These are phyloP conservation scores for Hanseniaspora pseudoguilliermondii DNA, from an alignment of 805 yeast genomes.

Conservation along the genomic window DNA sequence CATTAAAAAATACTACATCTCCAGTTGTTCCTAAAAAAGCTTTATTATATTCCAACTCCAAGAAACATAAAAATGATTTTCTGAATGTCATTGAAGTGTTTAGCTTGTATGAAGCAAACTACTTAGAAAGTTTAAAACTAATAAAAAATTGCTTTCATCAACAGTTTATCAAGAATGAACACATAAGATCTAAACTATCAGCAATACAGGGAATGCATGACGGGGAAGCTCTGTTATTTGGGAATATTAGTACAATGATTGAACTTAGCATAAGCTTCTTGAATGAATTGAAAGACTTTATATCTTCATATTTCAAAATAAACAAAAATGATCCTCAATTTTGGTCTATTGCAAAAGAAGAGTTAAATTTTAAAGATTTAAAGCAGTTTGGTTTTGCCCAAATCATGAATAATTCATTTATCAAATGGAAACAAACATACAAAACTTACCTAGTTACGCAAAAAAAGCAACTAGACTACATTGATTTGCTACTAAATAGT, in stretches of 20 bases:
- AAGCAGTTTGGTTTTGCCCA: constrained; percentile 23
- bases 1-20: constrained; percentile 17
- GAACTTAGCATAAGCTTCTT: constrained; percentile 28
- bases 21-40: constrained; percentile 8
- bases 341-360: constrained; percentile 15
- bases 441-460: constrained; percentile 26
- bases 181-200: constrained; percentile 24
- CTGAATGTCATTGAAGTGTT: neutral
- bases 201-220: constrained; percentile 15
- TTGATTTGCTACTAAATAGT: constrained; percentile 16
- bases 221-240: constrained; percentile 33
- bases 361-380: constrained; percentile 5
- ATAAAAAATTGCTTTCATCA: constrained; percentile 27
- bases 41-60: neutral
- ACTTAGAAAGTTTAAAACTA: constrained; percentile 23
- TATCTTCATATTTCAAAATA: constrained; percentile 1
- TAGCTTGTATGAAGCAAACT: constrained; percentile 24
- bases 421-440: constrained; percentile 28
- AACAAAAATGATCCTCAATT: neutral
- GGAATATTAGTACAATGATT: constrained; percentile 32
- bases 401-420: constrained; percentile 23
- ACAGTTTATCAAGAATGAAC: constrained; percentile 23
- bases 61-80: neutral
- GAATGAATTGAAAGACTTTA: constrained; percentile 13
- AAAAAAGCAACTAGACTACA: constrained; percentile 23